These are phyloP conservation scores for Nelumbo lutea DNA, from an alignment of 164 flowering plant species.

Conservation along the genomic window DNA sequence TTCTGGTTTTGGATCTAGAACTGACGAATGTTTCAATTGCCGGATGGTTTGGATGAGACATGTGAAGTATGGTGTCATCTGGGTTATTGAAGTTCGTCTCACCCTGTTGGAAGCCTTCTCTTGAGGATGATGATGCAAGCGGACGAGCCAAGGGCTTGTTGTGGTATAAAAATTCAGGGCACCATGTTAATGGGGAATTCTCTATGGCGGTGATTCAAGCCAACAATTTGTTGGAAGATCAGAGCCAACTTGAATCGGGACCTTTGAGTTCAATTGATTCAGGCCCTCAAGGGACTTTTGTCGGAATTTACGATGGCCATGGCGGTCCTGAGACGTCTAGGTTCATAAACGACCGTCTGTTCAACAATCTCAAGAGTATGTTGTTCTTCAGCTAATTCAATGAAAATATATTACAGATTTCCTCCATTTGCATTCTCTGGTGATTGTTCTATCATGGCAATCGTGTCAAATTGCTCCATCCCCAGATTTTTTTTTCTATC, in stretches of 20 bases:
- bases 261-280: slow-evolving; percentile 57
- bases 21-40: slow-evolving; percentile 28
- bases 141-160: slow-evolving; percentile 62
- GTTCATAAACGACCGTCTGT: slow-evolving; percentile 59
- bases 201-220: slow-evolving; percentile 93
- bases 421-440: not conserved
- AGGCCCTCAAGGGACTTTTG: slow-evolving; percentile 81
- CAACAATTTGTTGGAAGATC: slow-evolving; percentile 71
- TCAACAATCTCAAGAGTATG: slow-evolving; percentile 70
- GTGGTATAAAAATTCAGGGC: slow-evolving; percentile 83
- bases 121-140: slow-evolving; percentile 34
- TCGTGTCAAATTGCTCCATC: not conserved
- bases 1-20: slow-evolving; percentile 10
- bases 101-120: slow-evolving; percentile 73
- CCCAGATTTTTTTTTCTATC: not conserved
- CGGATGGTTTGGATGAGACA: slow-evolving; percentile 40
- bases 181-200: slow-evolving; percentile 74
- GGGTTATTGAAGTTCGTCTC: slow-evolving; percentile 49
- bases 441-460: not conserved
- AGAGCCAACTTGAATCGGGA: slow-evolving; percentile 84
- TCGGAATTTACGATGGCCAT: slow-evolving; percentile 94
- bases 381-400: slow-evolving; percentile 6
- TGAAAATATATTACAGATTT: not conserved
- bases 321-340: slow-evolving; percentile 92
- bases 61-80: slow-evolving; percentile 51